Evolutionary conservation across 192 early-diverging fungal species (phyloP).

Genomic region (Gigaspora rosea): DNA sequence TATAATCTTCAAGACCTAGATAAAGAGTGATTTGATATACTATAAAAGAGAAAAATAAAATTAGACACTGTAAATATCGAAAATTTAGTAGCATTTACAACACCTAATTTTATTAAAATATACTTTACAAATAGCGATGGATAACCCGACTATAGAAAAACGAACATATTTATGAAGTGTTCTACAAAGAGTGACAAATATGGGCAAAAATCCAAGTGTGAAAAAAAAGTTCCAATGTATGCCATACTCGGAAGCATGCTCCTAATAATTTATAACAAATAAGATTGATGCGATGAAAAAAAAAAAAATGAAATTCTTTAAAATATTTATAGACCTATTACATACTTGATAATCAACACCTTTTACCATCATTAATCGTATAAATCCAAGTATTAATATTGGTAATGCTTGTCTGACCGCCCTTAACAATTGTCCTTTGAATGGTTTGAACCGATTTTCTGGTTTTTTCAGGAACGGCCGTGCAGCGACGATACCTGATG

Average conservation of each 20-base stretch:
- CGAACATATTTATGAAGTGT: conserved; percentile 52
- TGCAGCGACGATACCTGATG: conserved; percentile 80
- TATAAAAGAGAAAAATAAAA: conserved; percentile 22
- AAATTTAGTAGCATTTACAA: neutral
- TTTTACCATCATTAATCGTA: conserved; percentile 70
- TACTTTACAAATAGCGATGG: conserved; percentile 45
- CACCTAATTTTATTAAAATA: neutral
- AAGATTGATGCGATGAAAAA: no score
- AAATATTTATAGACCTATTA: neutral
- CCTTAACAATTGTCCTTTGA: conserved; percentile 36
- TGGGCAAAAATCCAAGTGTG: conserved; percentile 84
- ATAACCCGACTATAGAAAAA: conserved; percentile 56
- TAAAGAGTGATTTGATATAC: conserved; percentile 66
- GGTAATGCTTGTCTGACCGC: conserved; percentile 63
- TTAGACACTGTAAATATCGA: conserved; percentile 5
- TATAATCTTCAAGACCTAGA: conserved; percentile 67
- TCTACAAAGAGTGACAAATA: conserved; percentile 70
- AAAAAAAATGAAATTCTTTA: neutral
- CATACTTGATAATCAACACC: conserved; percentile 83
- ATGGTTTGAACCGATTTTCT: conserved; percentile 34
- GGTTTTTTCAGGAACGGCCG: conserved; percentile 54
- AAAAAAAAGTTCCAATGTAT: conserved; percentile 99
- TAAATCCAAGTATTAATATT: conserved; percentile 74
- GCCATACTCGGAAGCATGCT: conserved; percentile 93
- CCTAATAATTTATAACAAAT: conserved; percentile 37